Conservation (phyloP, 2,329 filamentous ascomycete genomes). For the Botryotinia convoluta region DNA sequence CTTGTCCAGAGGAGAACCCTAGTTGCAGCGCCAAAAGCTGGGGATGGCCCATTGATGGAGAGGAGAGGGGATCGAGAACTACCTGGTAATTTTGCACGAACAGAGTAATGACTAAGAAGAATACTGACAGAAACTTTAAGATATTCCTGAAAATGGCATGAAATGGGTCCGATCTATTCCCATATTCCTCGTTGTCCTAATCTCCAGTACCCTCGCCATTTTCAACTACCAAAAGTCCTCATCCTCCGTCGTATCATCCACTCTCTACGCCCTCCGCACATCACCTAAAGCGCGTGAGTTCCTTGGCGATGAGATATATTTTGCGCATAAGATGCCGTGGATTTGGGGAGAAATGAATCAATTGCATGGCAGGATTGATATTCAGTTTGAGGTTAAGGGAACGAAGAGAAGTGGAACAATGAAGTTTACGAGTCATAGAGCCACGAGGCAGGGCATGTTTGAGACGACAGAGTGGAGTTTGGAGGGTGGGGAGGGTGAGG, state of each 20-base stretch:
- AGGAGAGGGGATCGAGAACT: conserved; percentile 64
- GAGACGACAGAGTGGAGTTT: conserved; percentile 90
- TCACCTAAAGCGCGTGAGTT: conserved; percentile 69
- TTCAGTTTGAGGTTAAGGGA: conserved; percentile 83
- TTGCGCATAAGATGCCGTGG: conserved; percentile 75
- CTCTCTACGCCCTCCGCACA: conserved; percentile 87
- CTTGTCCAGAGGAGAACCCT: conserved; percentile 45
- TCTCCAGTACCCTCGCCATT: conserved; percentile 73
- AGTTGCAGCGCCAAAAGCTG: conserved; percentile 55
- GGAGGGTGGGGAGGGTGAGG: conserved; percentile 54
- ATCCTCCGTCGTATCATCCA: conserved; percentile 81
- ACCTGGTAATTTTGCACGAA: conserved; percentile 48
- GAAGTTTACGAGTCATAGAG: conserved; percentile 75
- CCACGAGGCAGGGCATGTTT: conserved; percentile 62
- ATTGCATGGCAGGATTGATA: conserved; percentile 85
- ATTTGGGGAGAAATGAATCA: conserved; percentile 89
- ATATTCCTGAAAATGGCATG: conserved; percentile 36
- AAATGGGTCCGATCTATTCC: conserved; percentile 74
- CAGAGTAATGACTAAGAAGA: neutral
- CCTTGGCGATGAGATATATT: conserved; percentile 86
- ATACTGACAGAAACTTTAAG: conserved; percentile 22
- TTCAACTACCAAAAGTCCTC: conserved; percentile 99
- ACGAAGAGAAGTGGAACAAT: conserved; percentile 69
- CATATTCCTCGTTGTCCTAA: conserved; percentile 72
- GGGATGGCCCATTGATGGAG: conserved; percentile 63